Conservation (phyloP, 208 protist species). For the Porcisia deanei region DNA sequence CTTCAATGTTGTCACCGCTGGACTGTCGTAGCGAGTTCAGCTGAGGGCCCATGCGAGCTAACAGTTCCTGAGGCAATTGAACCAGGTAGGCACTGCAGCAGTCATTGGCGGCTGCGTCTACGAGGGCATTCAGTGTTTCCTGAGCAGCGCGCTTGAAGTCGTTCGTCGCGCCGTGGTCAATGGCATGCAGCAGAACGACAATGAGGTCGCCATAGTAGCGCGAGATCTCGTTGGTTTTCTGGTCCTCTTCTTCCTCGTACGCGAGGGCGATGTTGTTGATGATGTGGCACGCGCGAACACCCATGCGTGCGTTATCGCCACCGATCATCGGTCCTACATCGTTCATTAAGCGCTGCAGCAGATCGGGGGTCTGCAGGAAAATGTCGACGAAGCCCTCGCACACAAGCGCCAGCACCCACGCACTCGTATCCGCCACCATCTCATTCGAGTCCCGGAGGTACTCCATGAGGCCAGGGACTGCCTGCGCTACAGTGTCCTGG, state of each 20-base stretch:
- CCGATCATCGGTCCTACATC: conserved; percentile 69
- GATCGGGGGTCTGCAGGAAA: conserved; percentile 52
- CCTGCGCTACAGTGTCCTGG: conserved; percentile 86
- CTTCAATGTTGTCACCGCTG: conserved; percentile 35
- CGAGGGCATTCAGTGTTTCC: conserved; percentile 93
- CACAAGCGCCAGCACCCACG: conserved; percentile 95
- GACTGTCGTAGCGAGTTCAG: conserved; percentile 34
- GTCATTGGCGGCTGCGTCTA: conserved; percentile 85
- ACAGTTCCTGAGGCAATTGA: conserved; percentile 76
- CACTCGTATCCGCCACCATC: conserved; percentile 93
- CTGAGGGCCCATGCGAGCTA: conserved; percentile 55
- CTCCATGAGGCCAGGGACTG: conserved; percentile 85
- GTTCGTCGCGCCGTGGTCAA: conserved; percentile 74
- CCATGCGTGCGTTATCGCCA: conserved; percentile 62
- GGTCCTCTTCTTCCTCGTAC: conserved; percentile 77
- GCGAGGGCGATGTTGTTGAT: conserved; percentile 94
- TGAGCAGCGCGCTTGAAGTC: conserved; percentile 89
- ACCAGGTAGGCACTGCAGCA: conserved; percentile 48
- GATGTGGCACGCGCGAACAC: conserved; percentile 92
- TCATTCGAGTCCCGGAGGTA: conserved; percentile 82
- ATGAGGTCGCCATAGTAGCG: conserved; percentile 83
- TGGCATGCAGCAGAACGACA: conserved; percentile 56
- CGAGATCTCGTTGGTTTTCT: conserved; percentile 83
- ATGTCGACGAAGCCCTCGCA: conserved; percentile 90
- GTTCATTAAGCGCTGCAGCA: conserved; percentile 79